Evolutionary conservation across 2,329 filamentous ascomycete species (phyloP).

Genomic region (Sclerotiophoma versabilis): DNA sequence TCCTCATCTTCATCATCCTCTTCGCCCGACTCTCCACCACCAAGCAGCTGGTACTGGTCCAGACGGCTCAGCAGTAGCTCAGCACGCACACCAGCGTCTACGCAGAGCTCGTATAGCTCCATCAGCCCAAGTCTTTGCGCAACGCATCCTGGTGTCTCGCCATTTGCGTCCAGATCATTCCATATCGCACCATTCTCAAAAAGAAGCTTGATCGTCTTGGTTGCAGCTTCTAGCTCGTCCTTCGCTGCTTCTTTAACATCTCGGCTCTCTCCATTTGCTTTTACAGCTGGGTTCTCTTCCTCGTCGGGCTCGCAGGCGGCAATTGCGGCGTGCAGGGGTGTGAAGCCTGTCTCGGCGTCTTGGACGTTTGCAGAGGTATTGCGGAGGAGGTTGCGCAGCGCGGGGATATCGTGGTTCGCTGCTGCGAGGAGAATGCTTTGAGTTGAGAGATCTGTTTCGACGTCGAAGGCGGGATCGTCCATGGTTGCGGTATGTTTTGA

Average conservation of each 20-base stretch:
- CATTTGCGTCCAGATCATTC: constrained; percentile 88
- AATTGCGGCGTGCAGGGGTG: constrained; percentile 88
- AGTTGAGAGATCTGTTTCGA: constrained; percentile 53
- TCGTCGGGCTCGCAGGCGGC: constrained; percentile 62
- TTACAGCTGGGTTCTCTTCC: constrained; percentile 41
- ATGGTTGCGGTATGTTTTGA: constrained; percentile 19
- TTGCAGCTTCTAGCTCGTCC: constrained; percentile 60
- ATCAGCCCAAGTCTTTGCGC: constrained; percentile 72
- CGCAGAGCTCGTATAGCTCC: constrained; percentile 79
- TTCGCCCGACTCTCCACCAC: constrained; percentile 61
- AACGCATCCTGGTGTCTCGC: constrained; percentile 91
- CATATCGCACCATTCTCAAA: constrained; percentile 92
- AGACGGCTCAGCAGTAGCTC: constrained; percentile 85
- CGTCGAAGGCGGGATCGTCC: constrained; percentile 44
- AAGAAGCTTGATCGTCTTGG: constrained; percentile 74
- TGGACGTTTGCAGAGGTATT: constrained; percentile 73
- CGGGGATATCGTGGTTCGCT: constrained; percentile 70
- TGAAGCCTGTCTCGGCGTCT: constrained; percentile 83
- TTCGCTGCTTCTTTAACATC: constrained; percentile 42
- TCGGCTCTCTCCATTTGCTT: constrained; percentile 31
- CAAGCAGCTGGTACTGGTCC: constrained; percentile 79
- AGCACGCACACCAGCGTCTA: constrained; percentile 88
- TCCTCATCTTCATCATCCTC: constrained; percentile 57
- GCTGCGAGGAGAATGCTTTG: constrained; percentile 72
- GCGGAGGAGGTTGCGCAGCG: constrained; percentile 73